Conservation (phyloP, 805 yeast species). For the Kodamaea leandrae region DNA sequence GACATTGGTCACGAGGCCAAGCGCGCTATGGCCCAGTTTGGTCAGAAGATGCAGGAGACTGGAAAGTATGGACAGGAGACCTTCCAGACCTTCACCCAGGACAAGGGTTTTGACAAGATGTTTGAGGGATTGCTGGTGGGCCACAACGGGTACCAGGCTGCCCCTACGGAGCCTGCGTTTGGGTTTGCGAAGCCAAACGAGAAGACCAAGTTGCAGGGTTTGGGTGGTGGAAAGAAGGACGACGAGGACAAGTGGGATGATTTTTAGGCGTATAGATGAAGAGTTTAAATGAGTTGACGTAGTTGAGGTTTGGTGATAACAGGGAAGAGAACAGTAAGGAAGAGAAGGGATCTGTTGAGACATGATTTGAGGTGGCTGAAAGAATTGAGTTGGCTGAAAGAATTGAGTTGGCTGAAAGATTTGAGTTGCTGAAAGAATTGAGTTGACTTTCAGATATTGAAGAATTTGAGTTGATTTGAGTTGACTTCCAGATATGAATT, state of each 20-base stretch:
- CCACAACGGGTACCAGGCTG: constrained; percentile 17
- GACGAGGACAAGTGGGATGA: constrained; percentile 69
- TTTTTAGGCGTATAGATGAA: constrained; percentile 36
- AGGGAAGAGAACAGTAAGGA: too few species aligned
- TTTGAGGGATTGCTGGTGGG: constrained; percentile 54
- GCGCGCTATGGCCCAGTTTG: constrained; percentile 95
- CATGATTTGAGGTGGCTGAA: too few species aligned
- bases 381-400: too few species aligned
- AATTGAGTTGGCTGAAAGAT: too few species aligned
- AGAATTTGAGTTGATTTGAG: too few species aligned
- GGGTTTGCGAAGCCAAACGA: constrained; percentile 59
- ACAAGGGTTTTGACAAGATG: constrained; percentile 47
- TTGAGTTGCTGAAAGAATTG: too few species aligned
- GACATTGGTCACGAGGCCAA: constrained; percentile 80
- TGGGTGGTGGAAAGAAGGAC: constrained; percentile 41
- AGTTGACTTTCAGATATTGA: too few species aligned
- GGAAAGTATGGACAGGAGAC: constrained; percentile 72
- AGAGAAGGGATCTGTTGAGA: too few species aligned
- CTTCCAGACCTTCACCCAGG: constrained; percentile 53
- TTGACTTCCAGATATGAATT: too few species aligned
- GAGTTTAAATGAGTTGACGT: neutral
- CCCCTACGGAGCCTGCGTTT: constrained; percentile 53
- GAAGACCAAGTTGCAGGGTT: constrained; percentile 55
- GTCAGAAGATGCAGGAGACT: constrained; percentile 89
- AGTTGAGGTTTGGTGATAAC: too few species aligned